A percentile compares a stretch with the other conserved stretches of the same genome.
Evolutionary conservation across 768 basidiomycete species (phyloP).

Genomic region (Tulasnella sp.): DNA sequence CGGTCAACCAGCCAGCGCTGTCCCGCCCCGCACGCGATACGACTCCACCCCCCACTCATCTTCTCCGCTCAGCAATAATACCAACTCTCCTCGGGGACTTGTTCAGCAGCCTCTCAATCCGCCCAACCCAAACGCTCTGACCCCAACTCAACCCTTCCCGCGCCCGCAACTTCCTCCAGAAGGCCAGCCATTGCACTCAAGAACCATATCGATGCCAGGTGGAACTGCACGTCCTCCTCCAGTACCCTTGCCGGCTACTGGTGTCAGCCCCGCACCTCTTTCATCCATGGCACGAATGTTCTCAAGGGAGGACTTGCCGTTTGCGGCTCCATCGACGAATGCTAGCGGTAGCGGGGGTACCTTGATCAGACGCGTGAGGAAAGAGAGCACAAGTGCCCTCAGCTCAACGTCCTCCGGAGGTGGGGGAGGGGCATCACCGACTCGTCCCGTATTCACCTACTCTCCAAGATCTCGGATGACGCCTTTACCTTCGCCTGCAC

Average conservation of each 20-base stretch:
- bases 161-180: slow-evolving; percentile 1
- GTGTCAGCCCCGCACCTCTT: slow-evolving; percentile 3
- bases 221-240: neutral
- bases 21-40: slow-evolving; percentile 8
- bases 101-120: neutral
- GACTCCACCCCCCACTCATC: slow-evolving; percentile 14
- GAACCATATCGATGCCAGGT: slow-evolving; percentile 15
- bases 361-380: neutral
- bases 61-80: slow-evolving; percentile 1
- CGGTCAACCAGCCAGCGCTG: neutral
- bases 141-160: slow-evolving; percentile 4
- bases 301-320: slow-evolving; percentile 13
- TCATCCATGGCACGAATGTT: slow-evolving; percentile 9
- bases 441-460: neutral
- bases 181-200: neutral
- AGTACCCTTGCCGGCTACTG: neutral
- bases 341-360: neutral
- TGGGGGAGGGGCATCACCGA: neutral
- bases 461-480: slow-evolving; percentile 8
- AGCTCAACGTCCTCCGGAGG: slow-evolving; percentile 14
- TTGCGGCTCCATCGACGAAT: neutral
- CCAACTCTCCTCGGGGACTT: neutral
- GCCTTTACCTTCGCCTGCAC: neutral
- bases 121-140: neutral
- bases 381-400: slow-evolving; percentile 11